Conservation (phyloP, 2,329 filamentous ascomycete species). For the Sarocladiaceae sp. region DNA sequence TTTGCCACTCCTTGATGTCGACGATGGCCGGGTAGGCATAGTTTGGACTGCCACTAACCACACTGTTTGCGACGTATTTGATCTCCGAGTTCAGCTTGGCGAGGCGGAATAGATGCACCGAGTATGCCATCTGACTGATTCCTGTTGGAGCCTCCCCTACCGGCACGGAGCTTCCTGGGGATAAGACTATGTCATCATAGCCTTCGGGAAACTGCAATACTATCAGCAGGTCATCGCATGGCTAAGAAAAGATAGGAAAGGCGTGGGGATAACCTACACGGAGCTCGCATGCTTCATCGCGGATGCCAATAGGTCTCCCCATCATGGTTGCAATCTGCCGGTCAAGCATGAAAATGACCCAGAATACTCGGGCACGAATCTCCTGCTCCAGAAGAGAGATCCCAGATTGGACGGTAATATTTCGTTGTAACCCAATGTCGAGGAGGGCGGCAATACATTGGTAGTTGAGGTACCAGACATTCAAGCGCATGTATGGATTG, state of each 20-base stretch:
- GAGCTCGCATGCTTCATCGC: slow-evolving; percentile 49
- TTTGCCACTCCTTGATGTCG: slow-evolving; percentile 40
- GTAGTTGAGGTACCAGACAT: slow-evolving; percentile 50
- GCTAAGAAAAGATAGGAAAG: not conserved
- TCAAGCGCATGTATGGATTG: slow-evolving; percentile 40
- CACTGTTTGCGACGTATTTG: slow-evolving; percentile 50
- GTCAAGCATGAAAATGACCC: slow-evolving; percentile 46
- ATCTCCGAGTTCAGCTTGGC: slow-evolving; percentile 48
- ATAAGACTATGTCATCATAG: slow-evolving; percentile 17
- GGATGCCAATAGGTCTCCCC: slow-evolving; percentile 47
- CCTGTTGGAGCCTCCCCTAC: not conserved
- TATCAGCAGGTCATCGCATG: not conserved
- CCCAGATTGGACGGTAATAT: slow-evolving; percentile 34
- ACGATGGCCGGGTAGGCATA: slow-evolving; percentile 42
- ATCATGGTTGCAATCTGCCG: slow-evolving; percentile 47
- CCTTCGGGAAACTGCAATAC: slow-evolving; percentile 21
- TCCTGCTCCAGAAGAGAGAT: slow-evolving; percentile 44
- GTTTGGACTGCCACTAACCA: slow-evolving; percentile 36
- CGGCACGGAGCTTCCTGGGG: not conserved
- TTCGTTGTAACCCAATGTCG: slow-evolving; percentile 45
- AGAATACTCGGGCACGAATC: slow-evolving; percentile 49
- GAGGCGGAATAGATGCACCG: slow-evolving; percentile 42
- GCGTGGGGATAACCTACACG: slow-evolving; percentile 25
- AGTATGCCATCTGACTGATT: slow-evolving; percentile 27
- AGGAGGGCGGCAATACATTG: slow-evolving; percentile 45